phyloP scores from a whole-genome alignment of 257 asterid species.

The Capsicum pubescens region DNA sequence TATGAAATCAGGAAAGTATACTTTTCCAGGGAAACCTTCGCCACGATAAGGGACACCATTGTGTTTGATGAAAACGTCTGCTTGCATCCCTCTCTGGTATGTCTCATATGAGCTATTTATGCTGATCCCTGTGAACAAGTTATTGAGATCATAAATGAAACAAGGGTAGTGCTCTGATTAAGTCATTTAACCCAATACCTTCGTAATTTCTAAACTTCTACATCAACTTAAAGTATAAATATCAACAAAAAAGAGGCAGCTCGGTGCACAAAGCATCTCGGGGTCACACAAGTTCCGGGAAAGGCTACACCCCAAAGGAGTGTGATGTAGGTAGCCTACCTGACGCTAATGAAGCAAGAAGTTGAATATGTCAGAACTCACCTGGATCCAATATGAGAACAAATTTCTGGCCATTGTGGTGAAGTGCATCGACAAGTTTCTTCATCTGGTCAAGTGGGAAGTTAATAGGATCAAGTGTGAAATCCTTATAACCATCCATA shows the following conservation, averaged over 20 bases:
- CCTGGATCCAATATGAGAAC: conserved; percentile 89
- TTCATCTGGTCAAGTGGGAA: conserved; percentile 68
- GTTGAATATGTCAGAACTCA: conserved; percentile 29
- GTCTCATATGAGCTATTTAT: conserved; percentile 66
- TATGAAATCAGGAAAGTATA: conserved; percentile 83
- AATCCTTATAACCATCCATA: conserved; percentile 90
- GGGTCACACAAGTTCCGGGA: too few relatives aligned
- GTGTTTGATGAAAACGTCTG: conserved; percentile 73
- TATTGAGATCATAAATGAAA: neutral
- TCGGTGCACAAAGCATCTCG: too few relatives aligned
- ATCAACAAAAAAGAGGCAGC: neutral
- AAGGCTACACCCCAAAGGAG: neutral
- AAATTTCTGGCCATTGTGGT: conserved; percentile 68
- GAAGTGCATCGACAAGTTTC: conserved; percentile 61
- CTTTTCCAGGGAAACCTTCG: conserved; percentile 85
- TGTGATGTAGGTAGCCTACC: neutral
- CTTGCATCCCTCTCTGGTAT: conserved; percentile 70
- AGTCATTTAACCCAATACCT: neutral
- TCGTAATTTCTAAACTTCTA: neutral
- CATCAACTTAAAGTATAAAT: neutral
- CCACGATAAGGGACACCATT: conserved; percentile 73
- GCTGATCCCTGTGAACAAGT: conserved; percentile 56
- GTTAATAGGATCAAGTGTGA: conserved; percentile 82
- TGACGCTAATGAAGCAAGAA: neutral
- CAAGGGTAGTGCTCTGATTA: neutral